Evolutionary conservation across 768 basidiomycete genomes (phyloP).

Genomic region (Mycena rosella): DNA sequence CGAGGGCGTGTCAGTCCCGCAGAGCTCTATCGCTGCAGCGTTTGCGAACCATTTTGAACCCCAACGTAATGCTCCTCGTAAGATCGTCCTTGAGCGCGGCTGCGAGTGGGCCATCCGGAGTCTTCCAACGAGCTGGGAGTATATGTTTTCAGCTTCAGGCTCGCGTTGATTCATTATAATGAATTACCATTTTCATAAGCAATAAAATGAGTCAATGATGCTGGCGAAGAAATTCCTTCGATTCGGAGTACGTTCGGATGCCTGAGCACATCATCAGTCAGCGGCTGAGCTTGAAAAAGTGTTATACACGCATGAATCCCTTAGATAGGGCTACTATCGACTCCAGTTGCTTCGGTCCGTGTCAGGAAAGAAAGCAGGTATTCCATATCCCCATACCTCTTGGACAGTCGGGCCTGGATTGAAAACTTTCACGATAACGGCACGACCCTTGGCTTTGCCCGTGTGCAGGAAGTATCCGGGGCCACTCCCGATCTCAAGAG

Average conservation of each 20-base stretch:
- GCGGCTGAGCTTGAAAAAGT: neutral
- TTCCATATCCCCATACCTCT: neutral
- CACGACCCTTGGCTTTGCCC: neutral
- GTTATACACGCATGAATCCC: neutral
- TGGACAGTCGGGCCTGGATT: neutral
- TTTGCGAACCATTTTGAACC: constrained; percentile 8
- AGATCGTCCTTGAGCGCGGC: constrained; percentile 10
- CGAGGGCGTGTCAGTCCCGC: no score
- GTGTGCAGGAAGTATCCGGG: constrained; percentile 16
- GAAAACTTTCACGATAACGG: constrained; percentile 11
- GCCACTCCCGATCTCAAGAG: constrained; percentile 2
- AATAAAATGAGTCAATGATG: neutral
- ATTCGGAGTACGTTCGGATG: constrained; percentile 20
- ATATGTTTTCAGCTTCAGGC: neutral
- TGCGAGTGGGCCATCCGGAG: constrained; percentile 13
- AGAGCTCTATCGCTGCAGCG: no score
- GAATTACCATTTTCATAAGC: constrained; percentile 1
- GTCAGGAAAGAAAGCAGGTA: neutral
- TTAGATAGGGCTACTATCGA: neutral
- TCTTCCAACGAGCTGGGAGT: constrained; percentile 9
- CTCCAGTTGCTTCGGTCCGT: neutral
- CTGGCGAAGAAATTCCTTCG: constrained; percentile 5
- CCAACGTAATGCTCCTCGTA: constrained; percentile 3
- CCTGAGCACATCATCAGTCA: neutral
- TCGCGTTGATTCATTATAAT: neutral